A percentile compares a stretch with the other conserved stretches of the same genome.
Conservation (phyloP, 2,329 filamentous ascomycete genomes). For the Paraphoma sp. region DNA sequence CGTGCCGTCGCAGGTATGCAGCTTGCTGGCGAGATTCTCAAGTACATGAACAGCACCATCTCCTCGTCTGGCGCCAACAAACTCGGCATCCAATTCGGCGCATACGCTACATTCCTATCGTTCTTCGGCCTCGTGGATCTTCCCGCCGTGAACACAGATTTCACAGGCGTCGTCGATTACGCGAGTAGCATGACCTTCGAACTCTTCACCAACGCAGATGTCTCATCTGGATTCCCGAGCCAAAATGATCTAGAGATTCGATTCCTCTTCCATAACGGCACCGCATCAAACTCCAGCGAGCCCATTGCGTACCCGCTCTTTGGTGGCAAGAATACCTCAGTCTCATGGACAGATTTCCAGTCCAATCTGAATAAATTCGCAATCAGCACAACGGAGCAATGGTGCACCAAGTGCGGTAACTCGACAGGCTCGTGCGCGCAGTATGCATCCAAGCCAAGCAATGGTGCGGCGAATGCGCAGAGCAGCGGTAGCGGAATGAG, state of each 20-base stretch:
- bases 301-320: constrained; percentile 66
- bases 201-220: constrained; percentile 60
- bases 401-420: constrained; percentile 81
- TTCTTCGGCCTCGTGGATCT: constrained; percentile 68
- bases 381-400: constrained; percentile 67
- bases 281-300: constrained; percentile 52
- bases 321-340: constrained; percentile 64
- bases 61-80: constrained; percentile 46
- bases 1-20: constrained; percentile 57
- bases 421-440: constrained; percentile 69
- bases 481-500: constrained; percentile 61
- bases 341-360: constrained; percentile 73
- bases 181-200: constrained; percentile 84
- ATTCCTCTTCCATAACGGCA: constrained; percentile 70
- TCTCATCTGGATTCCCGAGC: constrained; percentile 50
- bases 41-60: constrained; percentile 55
- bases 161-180: constrained; percentile 82
- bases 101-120: constrained; percentile 66
- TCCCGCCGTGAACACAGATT: constrained; percentile 61
- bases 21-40: constrained; percentile 55
- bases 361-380: constrained; percentile 69
- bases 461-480: constrained; percentile 1
- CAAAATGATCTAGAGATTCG: constrained; percentile 62
- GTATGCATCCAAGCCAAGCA: constrained; percentile 29
- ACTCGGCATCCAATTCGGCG: constrained; percentile 64